These are phyloP conservation scores for Dunaliella sp. DNA, from an alignment of 139 green algal genomes.

Conservation along the genomic window DNA sequence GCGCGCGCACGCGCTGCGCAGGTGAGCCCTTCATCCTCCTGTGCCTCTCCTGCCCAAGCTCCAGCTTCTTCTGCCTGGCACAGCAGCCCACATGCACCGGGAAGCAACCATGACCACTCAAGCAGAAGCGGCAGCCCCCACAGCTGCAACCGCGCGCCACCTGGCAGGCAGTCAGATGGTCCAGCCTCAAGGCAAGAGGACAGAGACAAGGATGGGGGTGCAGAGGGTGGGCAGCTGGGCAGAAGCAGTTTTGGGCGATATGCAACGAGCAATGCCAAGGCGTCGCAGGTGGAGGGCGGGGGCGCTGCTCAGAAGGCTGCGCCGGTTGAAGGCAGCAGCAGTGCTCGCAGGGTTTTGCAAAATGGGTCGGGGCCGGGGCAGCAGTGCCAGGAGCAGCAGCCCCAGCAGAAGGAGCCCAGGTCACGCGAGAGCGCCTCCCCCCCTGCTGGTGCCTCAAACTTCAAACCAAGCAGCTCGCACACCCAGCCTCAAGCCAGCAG, in stretches of 20 bases:
- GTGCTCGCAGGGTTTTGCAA: background rate
- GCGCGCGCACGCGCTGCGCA: no score
- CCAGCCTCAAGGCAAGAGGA: background rate
- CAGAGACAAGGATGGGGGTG: background rate
- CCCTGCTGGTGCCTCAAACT: no score
- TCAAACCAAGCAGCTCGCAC: no score
- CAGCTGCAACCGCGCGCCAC: no score
- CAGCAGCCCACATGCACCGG: background rate
- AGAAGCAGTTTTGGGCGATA: background rate
- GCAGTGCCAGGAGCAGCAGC: background rate
- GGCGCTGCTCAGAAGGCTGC: no score
- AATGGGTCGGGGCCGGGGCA: background rate
- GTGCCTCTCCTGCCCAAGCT: background rate
- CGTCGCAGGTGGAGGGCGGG: no score
- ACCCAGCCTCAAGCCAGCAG: no score
- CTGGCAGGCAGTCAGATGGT: no score
- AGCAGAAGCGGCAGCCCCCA: no score
- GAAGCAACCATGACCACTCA: no score
- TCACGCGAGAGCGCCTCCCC: slow-evolving; percentile 1
- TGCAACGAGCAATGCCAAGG: background rate
- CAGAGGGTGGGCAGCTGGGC: background rate
- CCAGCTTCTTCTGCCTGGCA: background rate
- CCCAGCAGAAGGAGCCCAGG: slow-evolving; percentile 7
- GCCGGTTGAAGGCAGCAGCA: background rate
- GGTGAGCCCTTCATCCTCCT: background rate